Conservation (phyloP, 306 rosid species). For the Fagus crenata region DNA sequence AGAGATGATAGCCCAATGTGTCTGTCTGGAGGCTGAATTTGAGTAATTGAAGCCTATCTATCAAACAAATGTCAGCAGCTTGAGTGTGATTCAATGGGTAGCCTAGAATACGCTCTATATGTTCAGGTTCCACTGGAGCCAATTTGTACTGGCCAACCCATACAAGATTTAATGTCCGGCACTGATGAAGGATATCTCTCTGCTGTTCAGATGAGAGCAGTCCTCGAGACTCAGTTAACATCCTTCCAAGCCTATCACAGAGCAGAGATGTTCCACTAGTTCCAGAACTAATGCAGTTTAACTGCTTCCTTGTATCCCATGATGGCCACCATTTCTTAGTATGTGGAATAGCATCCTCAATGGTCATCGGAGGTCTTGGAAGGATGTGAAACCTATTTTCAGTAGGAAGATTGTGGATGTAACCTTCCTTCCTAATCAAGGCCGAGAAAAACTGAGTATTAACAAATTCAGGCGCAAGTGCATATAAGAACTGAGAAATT, state of each 20-base stretch:
- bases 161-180: constrained; percentile 61
- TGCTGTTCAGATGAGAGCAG: constrained; percentile 54
- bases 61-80: constrained; percentile 38
- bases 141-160: constrained; percentile 69
- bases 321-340: constrained; percentile 88
- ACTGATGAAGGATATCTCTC: constrained; percentile 60
- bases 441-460: constrained; percentile 68
- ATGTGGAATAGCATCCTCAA: constrained; percentile 65
- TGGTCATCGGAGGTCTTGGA: constrained; percentile 67
- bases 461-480: constrained; percentile 72
- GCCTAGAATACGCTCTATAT: constrained; percentile 69
- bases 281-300: constrained; percentile 64
- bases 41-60: constrained; percentile 61
- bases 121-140: constrained; percentile 61
- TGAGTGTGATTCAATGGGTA: constrained; percentile 74
- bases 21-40: constrained; percentile 83
- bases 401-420: constrained; percentile 84
- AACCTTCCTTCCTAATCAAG: constrained; percentile 75
- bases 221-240: constrained; percentile 51
- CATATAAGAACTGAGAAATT: constrained; percentile 71
- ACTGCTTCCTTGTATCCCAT: constrained; percentile 82
- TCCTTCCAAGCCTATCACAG: constrained; percentile 60
- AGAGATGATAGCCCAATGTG: constrained; percentile 71
- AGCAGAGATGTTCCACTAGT: constrained; percentile 51
- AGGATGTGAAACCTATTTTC: constrained; percentile 63